Conservation (phyloP, 2,329 filamentous ascomycete genomes). For the Alternaria panax region DNA sequence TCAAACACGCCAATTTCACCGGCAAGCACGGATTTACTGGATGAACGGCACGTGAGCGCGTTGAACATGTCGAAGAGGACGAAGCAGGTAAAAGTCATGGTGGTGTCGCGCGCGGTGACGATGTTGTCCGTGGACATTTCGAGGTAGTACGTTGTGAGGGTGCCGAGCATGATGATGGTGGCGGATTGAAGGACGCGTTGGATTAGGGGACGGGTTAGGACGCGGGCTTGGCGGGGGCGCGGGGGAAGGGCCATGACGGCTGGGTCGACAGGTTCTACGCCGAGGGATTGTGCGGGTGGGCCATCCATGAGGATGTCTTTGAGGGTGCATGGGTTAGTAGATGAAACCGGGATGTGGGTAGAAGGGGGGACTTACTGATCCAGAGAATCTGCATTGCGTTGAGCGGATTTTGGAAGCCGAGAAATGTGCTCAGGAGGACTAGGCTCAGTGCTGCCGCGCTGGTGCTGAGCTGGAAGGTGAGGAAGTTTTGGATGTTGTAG, state of each 20-base stretch:
- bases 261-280: constrained; percentile 92
- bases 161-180: constrained; percentile 88
- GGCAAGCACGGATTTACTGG: constrained; percentile 84
- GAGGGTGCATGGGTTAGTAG: constrained; percentile 24
- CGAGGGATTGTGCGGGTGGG: constrained; percentile 93
- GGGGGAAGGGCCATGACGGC: constrained; percentile 93
- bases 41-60: constrained; percentile 88
- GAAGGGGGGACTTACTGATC: constrained; percentile 77
- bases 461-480: constrained; percentile 97
- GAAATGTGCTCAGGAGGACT: constrained; percentile 88
- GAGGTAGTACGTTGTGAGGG: constrained; percentile 86
- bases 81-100: constrained; percentile 99
- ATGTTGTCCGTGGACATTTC: constrained; percentile 86
- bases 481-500: constrained; percentile 99
- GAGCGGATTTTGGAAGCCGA: constrained; percentile 92
- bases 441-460: constrained; percentile 91
- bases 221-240: constrained; percentile 83
- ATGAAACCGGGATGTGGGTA: background rate
- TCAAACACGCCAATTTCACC: constrained; percentile 84
- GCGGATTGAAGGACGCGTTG: constrained; percentile 87
- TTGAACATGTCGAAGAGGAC: constrained; percentile 99
- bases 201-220: constrained; percentile 85
- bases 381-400: constrained; percentile 99
- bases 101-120: constrained; percentile 92
- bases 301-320: constrained; percentile 99